Base-by-base conservation (phyloP, 176 grass and related monocot genomes). In the Cocos nucifera region DNA sequence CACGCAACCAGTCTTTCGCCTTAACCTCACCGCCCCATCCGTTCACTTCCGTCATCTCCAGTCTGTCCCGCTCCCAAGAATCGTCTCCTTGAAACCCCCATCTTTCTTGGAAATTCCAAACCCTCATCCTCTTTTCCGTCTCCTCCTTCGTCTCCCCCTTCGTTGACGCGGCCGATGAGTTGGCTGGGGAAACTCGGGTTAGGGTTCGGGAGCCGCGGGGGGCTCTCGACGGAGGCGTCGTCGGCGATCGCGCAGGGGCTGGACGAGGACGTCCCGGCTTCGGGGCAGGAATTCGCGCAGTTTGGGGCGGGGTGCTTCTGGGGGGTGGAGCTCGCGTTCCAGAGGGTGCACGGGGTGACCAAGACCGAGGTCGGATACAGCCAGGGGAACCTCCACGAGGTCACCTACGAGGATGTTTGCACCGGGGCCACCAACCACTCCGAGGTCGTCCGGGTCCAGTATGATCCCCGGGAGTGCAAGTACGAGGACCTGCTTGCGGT, bases 261-360 rank as follows among this genome's bases (percentile, higher is more conserved):
- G 55, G 93, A 98, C 80, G 84, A 89, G 48, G 87, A 98, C 75
- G 63, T 51, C 50, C 87, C 93, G 28, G 76, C 78, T 28, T 75
- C 87, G 5, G 87, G 87, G 30, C 65, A 74, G 77, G 66, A 88
- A 76, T 92, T 98, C 66, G 79, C 93, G 20, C 93, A 98, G 68
- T 88, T 98, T 64, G 93, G 87, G 24, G 93, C 93, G 5, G 93
- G 93, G 0, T 98, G 93, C 80, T 98, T 98, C 79, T 98, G 93
- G 93, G 79, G 93, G 54, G 93, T 98, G 30, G 93, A 98, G 78
- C 87, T 98, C 49, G 76, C 53, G 59, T 92, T 98, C 84, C 93
- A 98, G 81, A 85, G 93, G 50, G 73, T 92, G 56, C 81, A 87
- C 21, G 93, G 93, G 10, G 84, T 98, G 22, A 83, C 87, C 16